Conservation (phyloP, 1,284 basidiomycete genomes). For the Salmacisia buchloeana region DNA sequence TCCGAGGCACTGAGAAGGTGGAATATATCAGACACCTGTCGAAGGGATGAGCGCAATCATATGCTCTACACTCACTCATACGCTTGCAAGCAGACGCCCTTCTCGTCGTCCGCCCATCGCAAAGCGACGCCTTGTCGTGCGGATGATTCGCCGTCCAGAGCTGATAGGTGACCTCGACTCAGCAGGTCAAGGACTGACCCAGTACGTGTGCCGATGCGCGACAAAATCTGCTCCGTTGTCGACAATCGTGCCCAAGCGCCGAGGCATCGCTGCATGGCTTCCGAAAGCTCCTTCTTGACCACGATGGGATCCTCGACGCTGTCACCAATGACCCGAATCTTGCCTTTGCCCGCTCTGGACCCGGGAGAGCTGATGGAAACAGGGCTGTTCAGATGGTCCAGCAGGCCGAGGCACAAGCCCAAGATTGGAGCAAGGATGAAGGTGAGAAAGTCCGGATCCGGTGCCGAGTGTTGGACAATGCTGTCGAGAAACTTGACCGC, state of each 20-base stretch:
- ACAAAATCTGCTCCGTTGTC: slow-evolving; percentile 16
- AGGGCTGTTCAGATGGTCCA: slow-evolving; percentile 15
- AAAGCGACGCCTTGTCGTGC: neutral
- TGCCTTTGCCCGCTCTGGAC: slow-evolving; percentile 12
- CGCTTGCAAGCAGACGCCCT: slow-evolving; percentile 2
- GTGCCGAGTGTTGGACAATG: slow-evolving; percentile 35
- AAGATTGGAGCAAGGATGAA: slow-evolving; percentile 25
- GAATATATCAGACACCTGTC: neutral
- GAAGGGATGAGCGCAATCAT: neutral
- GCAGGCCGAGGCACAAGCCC: slow-evolving; percentile 30
- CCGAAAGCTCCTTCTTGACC: slow-evolving; percentile 16
- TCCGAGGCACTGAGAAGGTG: neutral
- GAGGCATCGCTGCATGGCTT: slow-evolving; percentile 25
- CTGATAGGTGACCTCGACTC: neutral
- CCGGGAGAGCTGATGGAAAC: neutral
- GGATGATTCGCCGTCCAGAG: neutral
- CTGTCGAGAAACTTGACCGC: slow-evolving; percentile 25
- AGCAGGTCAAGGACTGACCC: neutral
- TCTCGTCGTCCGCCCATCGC: neutral
- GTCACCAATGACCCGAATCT: slow-evolving; percentile 17
- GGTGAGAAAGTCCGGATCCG: slow-evolving; percentile 34
- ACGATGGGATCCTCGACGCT: neutral
- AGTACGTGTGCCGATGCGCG: neutral
- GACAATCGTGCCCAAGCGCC: slow-evolving; percentile 33
- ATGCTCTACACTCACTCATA: neutral